A percentile compares a stretch with the other conserved stretches of the same genome.
phyloP scores from a whole-genome alignment of 2,329 filamentous ascomycete genomes.

The Cladosporium sp. region DNA sequence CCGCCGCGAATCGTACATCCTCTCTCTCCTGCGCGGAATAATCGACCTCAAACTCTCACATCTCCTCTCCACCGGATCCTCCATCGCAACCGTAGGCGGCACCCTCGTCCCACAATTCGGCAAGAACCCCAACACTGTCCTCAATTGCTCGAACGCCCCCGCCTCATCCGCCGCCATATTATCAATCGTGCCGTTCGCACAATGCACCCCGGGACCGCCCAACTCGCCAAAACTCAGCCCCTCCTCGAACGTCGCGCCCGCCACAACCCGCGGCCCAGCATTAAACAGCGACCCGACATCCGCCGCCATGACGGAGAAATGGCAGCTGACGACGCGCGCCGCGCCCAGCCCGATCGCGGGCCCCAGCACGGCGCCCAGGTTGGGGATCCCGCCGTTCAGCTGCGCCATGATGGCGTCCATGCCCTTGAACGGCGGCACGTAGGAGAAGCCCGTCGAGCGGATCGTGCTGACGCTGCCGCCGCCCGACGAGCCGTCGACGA shows the following conservation, averaged over 20 bases:
- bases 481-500: constrained; percentile 58
- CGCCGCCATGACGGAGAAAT: constrained; percentile 61
- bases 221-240: constrained; percentile 53
- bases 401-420: constrained; percentile 51
- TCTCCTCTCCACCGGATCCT: constrained; percentile 46
- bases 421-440: constrained; percentile 52
- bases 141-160: constrained; percentile 57
- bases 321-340: constrained; percentile 54
- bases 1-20: constrained; percentile 55
- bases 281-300: constrained; percentile 59
- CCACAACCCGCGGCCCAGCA: constrained; percentile 58
- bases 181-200: constrained; percentile 60
- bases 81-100: constrained; percentile 40
- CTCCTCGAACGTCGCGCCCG: constrained; percentile 58
- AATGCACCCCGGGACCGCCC: constrained; percentile 56
- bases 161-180: constrained; percentile 55
- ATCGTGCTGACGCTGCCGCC: constrained; percentile 59
- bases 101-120: constrained; percentile 52
- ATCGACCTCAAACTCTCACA: constrained; percentile 48
- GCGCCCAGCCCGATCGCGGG: constrained; percentile 60
- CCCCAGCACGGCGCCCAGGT: constrained; percentile 56
- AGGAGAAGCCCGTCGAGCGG: constrained; percentile 49
- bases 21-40: constrained; percentile 51
- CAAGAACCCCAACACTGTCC: constrained; percentile 51
- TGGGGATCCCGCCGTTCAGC: constrained; percentile 58